These are phyloP conservation scores for Ophiostoma quercus DNA, from an alignment of 2,329 filamentous ascomycete species.

Conservation along the genomic window DNA sequence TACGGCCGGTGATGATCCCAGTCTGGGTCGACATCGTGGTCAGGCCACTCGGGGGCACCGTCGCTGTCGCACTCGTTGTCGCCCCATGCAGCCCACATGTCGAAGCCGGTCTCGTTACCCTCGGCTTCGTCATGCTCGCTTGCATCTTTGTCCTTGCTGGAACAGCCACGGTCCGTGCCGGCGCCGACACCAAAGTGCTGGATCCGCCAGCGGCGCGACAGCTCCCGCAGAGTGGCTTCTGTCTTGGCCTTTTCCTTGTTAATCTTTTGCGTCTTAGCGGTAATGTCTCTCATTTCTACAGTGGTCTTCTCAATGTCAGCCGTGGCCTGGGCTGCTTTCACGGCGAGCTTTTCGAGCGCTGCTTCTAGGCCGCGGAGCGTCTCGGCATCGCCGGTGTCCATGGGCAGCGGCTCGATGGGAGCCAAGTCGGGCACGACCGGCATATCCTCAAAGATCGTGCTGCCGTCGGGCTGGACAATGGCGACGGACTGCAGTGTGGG, in stretches of 20 bases:
- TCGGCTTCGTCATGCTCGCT: not conserved
- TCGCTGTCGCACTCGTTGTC: conserved; percentile 1
- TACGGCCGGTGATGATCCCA: conserved; percentile 10
- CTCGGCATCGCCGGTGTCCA: not conserved
- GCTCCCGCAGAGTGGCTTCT: conserved; percentile 15
- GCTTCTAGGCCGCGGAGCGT: not conserved
- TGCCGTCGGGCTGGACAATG: not conserved
- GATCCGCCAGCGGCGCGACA: conserved; percentile 19
- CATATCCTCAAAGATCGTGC: not conserved
- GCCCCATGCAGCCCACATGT: conserved; percentile 16
- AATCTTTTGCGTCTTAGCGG: not conserved
- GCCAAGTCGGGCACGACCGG: not conserved
- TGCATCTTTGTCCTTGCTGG: not conserved
- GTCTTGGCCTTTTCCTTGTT: not conserved
- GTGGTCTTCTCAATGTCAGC: not conserved
- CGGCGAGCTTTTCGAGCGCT: not conserved
- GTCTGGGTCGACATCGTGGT: conserved; percentile 7
- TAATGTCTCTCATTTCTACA: not conserved
- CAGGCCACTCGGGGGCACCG: not conserved
- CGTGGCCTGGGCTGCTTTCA: not conserved
- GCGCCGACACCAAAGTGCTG: conserved; percentile 17
- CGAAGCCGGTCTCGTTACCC: not conserved
- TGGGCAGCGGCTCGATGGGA: not conserved
- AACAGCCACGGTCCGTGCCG: not conserved
- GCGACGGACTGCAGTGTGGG: not conserved